These are phyloP conservation scores for Pichia kudriavzevii DNA, from an alignment of 1,139 yeast genomes.

Conservation along the genomic window DNA sequence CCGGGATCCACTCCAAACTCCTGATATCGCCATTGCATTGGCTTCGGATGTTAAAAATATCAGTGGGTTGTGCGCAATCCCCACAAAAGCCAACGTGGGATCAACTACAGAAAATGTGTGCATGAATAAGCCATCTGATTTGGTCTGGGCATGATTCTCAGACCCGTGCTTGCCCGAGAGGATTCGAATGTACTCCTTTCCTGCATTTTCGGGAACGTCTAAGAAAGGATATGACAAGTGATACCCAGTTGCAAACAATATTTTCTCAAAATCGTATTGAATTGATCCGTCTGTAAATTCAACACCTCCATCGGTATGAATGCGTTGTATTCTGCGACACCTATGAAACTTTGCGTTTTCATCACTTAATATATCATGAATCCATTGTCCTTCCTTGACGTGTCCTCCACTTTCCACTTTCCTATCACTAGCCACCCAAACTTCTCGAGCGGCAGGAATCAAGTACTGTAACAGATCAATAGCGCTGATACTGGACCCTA, in stretches of 20 bases:
- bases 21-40: slow-evolving; percentile 1
- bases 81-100: slow-evolving; percentile 35
- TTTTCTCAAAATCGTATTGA: slow-evolving; percentile 31
- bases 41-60: slow-evolving; percentile 36
- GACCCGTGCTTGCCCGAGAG: slow-evolving; percentile 10
- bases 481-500: slow-evolving; percentile 47
- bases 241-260: slow-evolving; percentile 42
- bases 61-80: slow-evolving; percentile 33
- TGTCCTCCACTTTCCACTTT: neutral
- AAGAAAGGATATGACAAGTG: slow-evolving; percentile 35
- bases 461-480: slow-evolving; percentile 45
- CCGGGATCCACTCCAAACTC: neutral
- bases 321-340: neutral
- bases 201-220: slow-evolving; percentile 17
- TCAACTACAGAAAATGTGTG: slow-evolving; percentile 35
- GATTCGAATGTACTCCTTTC: slow-evolving; percentile 17
- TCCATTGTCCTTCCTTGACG: slow-evolving; percentile 1
- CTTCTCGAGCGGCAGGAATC: slow-evolving; percentile 25
- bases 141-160: slow-evolving; percentile 13
- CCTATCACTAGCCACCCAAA: neutral
- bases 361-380: neutral
- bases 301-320: slow-evolving; percentile 14
- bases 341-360: neutral
- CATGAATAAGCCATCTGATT: slow-evolving; percentile 30
- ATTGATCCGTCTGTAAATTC: slow-evolving; percentile 31